These are phyloP conservation scores for Talaromyces sp. DNA, from an alignment of 2,329 filamentous ascomycete genomes.

Conservation along the genomic window DNA sequence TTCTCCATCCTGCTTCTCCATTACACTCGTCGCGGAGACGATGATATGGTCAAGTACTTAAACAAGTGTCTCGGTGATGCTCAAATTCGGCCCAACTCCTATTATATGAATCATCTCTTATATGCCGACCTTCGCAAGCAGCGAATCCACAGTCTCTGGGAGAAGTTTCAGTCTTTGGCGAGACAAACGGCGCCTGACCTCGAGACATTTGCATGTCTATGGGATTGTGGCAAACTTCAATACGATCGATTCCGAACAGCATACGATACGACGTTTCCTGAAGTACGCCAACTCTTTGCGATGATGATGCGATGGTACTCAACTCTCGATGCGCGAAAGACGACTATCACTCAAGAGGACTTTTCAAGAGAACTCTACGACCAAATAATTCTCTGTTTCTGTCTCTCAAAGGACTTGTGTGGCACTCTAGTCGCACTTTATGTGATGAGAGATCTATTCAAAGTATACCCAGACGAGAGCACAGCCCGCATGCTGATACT, in stretches of 20 bases:
- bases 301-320: constrained; percentile 49
- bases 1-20: constrained; percentile 71
- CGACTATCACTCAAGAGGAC: constrained; percentile 31
- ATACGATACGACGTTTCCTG: constrained; percentile 46
- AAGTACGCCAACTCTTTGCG: constrained; percentile 44
- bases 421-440: constrained; percentile 50
- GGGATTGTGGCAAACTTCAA: constrained; percentile 51
- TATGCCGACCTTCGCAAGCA: constrained; percentile 62
- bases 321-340: constrained; percentile 29
- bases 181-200: constrained; percentile 58
- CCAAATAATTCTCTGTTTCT: constrained; percentile 51
- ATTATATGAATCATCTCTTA: constrained; percentile 76
- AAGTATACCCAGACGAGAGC: constrained; percentile 44
- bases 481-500: constrained; percentile 49
- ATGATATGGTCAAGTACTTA: constrained; percentile 56
- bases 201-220: constrained; percentile 66
- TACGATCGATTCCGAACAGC: constrained; percentile 47
- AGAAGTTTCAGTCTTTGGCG: constrained; percentile 56
- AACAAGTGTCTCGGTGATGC: constrained; percentile 61
- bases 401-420: constrained; percentile 46
- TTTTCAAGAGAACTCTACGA: constrained; percentile 51
- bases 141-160: constrained; percentile 52
- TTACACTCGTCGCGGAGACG: constrained; percentile 61
- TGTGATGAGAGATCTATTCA: constrained; percentile 44
- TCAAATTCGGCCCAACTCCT: constrained; percentile 64